A percentile compares a stretch with the other conserved stretches of the same genome.
These are phyloP conservation scores for Nemania diffusa DNA, from an alignment of 2,329 filamentous ascomycete genomes.

Conservation along the genomic window DNA sequence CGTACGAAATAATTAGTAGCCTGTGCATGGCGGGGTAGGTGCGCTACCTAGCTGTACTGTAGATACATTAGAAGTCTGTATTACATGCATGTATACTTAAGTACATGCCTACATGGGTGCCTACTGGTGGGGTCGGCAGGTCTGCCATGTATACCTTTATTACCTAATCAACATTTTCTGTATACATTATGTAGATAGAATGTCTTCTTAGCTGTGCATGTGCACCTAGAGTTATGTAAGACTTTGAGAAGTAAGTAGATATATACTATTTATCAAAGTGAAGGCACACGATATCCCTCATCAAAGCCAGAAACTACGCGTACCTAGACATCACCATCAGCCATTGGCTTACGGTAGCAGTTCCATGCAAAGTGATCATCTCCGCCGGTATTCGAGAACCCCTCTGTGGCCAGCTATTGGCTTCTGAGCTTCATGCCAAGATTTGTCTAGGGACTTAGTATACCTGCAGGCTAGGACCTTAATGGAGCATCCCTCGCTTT, in stretches of 20 bases:
- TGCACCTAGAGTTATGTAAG: too few relatives aligned
- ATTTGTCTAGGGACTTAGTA: slow-evolving; percentile 7
- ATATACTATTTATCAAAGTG: too few relatives aligned
- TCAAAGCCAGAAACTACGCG: background rate
- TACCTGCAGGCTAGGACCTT: too few relatives aligned
- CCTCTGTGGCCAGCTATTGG: slow-evolving; percentile 31
- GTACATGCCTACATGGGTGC: background rate
- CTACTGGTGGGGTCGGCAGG: too few relatives aligned
- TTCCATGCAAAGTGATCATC: slow-evolving; percentile 29
- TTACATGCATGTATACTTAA: background rate
- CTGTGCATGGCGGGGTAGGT: slow-evolving; percentile 19
- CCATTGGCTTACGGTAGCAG: slow-evolving; percentile 26
- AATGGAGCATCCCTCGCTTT: background rate
- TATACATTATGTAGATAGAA: too few relatives aligned
- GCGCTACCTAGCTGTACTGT: background rate
- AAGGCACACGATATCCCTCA: background rate
- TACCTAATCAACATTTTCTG: too few relatives aligned
- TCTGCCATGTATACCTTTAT: too few relatives aligned
- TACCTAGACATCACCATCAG: slow-evolving; percentile 4
- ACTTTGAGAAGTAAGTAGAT: too few relatives aligned
- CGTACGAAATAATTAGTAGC: background rate
- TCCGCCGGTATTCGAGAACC: slow-evolving; percentile 22
- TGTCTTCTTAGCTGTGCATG: too few relatives aligned
- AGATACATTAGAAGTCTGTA: background rate
- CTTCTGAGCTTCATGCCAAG: slow-evolving; percentile 30